A percentile compares a stretch with the other conserved stretches of the same genome.
phyloP scores from a whole-genome alignment of 2,329 filamentous ascomycete genomes.

The Lasiodiplodia sp. region DNA sequence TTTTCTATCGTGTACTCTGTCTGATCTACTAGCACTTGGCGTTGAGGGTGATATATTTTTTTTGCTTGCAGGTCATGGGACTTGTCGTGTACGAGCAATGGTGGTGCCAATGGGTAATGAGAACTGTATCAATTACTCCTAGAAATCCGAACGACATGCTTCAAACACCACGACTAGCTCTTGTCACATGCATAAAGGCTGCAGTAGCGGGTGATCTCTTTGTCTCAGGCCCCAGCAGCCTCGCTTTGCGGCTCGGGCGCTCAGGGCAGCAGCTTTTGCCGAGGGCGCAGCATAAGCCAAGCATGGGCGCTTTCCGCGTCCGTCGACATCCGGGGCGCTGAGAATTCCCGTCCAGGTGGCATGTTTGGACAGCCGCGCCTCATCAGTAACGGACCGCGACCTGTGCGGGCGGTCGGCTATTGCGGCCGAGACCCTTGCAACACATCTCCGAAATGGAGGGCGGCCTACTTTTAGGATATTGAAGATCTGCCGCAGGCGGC shows the following conservation, averaged over 20 bases:
- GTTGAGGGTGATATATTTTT: slow-evolving; percentile 15
- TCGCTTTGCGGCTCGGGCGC: slow-evolving; percentile 1
- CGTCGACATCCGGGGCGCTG: slow-evolving; percentile 13
- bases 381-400: not conserved
- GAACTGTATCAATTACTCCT: slow-evolving; percentile 22
- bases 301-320: not conserved
- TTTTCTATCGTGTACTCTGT: slow-evolving; percentile 7
- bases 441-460: slow-evolving; percentile 23
- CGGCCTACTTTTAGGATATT: slow-evolving; percentile 1
- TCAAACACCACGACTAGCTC: slow-evolving; percentile 6
- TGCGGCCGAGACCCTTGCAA: slow-evolving; percentile 8
- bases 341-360: not conserved
- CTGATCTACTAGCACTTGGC: slow-evolving; percentile 14
- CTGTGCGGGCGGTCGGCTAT: not conserved
- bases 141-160: slow-evolving; percentile 24
- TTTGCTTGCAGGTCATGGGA: slow-evolving; percentile 10
- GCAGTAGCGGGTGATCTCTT: slow-evolving; percentile 18
- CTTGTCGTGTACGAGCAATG: slow-evolving; percentile 6
- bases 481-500: slow-evolving; percentile 13
- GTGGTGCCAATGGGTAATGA: not conserved
- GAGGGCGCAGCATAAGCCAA: not conserved
- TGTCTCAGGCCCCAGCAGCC: slow-evolving; percentile 16
- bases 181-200: slow-evolving; percentile 6
- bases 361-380: not conserved
- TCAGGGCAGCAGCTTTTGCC: not conserved